Conservation (phyloP, 2,329 filamentous ascomycete genomes). For the Colletotrichum sp. region DNA sequence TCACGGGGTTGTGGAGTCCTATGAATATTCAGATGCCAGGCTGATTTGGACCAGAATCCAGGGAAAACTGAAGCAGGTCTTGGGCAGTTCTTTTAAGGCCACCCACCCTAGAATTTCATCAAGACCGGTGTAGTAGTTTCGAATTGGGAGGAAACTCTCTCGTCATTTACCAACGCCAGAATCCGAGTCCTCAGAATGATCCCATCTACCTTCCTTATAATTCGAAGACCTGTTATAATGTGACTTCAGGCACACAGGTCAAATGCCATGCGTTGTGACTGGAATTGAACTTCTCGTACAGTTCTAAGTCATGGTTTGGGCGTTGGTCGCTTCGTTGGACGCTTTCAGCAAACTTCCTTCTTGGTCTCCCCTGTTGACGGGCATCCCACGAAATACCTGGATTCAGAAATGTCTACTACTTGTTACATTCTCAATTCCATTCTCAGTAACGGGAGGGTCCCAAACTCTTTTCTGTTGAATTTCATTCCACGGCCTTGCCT, state of each 20-base stretch:
- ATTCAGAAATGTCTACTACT: background rate
- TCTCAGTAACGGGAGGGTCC: background rate
- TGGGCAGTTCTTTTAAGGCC: no score
- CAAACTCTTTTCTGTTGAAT: background rate
- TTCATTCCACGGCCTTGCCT: background rate
- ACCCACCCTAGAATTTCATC: no score
- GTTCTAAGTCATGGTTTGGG: background rate
- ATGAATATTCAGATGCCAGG: background rate
- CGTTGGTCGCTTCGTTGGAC: background rate
- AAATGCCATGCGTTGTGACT: background rate
- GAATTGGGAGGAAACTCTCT: no score
- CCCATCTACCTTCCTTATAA: background rate
- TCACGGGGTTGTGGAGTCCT: fast-evolving
- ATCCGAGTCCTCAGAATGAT: no score
- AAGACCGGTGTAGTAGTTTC: no score
- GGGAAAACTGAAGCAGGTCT: no score
- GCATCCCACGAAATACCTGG: background rate
- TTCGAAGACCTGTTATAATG: background rate
- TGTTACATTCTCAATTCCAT: background rate
- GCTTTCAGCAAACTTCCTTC: background rate
- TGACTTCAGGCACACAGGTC: background rate
- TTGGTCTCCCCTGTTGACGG: background rate
- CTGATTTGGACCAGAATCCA: no score
- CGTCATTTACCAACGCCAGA: no score
- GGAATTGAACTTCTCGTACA: background rate